phyloP scores from a whole-genome alignment of 305 asterid genomes.

The Rubia balearica region DNA sequence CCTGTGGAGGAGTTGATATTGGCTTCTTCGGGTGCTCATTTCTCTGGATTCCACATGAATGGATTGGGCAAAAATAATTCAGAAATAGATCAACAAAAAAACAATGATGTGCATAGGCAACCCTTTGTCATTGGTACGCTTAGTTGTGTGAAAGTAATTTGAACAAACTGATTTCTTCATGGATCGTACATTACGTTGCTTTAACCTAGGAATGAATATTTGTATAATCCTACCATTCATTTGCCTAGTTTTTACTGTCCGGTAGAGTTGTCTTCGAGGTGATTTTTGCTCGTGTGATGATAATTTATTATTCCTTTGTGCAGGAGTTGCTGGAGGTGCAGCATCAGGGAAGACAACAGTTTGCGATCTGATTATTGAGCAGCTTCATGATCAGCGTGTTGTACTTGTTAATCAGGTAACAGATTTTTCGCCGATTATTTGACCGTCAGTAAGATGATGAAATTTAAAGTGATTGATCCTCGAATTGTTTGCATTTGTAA shows the following conservation, averaged over 20 bases:
- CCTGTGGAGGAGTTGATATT: slow-evolving; percentile 75
- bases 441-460: background rate
- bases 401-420: slow-evolving; percentile 92
- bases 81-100: slow-evolving; percentile 40
- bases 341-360: slow-evolving; percentile 98
- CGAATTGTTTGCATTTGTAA: background rate
- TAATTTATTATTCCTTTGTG: slow-evolving; percentile 15
- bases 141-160: background rate
- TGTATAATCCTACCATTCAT: background rate
- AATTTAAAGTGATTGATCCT: background rate
- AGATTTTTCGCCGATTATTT: slow-evolving; percentile 1
- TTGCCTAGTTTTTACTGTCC: background rate
- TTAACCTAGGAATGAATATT: background rate
- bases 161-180: background rate
- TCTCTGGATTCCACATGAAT: slow-evolving; percentile 78
- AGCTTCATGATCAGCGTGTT: slow-evolving; percentile 96
- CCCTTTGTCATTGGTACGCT: slow-evolving; percentile 82
- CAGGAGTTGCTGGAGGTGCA: slow-evolving; percentile 99
- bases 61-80: slow-evolving; percentile 27
- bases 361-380: slow-evolving; percentile 94
- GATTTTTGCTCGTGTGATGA: slow-evolving; percentile 6
- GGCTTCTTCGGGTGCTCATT: slow-evolving; percentile 86
- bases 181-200: background rate
- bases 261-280: background rate
- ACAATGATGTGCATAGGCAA: slow-evolving; percentile 51